Percentiles rank a stretch among this genome's conserved stretches.
These are phyloP conservation scores for Entomortierella parvispora DNA, from an alignment of 192 early-diverging fungal genomes.

Conservation along the genomic window DNA sequence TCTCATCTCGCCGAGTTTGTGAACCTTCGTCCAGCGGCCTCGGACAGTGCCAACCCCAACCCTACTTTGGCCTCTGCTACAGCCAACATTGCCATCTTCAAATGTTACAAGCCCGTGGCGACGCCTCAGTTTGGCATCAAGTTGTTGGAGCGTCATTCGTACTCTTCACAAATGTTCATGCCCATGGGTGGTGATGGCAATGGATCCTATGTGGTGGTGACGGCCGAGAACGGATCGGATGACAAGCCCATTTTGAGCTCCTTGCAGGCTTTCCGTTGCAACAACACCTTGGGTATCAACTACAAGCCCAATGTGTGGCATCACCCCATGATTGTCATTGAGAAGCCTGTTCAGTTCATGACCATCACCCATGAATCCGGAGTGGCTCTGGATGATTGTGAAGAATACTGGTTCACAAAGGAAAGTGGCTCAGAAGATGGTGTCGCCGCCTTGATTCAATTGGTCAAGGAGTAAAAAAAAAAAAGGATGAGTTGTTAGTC, in stretches of 20 bases:
- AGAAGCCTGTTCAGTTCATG: conserved; percentile 54
- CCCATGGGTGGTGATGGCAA: conserved; percentile 73
- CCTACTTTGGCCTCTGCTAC: conserved; percentile 70
- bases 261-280: conserved; percentile 78
- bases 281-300: conserved; percentile 79
- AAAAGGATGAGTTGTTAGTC: too few species aligned
- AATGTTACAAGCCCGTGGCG: conserved; percentile 54
- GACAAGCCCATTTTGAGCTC: conserved; percentile 80
- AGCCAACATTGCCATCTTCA: conserved; percentile 52
- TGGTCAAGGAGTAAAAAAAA: neutral
- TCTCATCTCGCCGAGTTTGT: conserved; percentile 72
- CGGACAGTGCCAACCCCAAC: conserved; percentile 49
- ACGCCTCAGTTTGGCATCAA: conserved; percentile 70
- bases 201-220: conserved; percentile 45
- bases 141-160: conserved; percentile 87
- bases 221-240: conserved; percentile 53
- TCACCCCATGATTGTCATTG: conserved; percentile 86
- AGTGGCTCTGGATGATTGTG: conserved; percentile 78
- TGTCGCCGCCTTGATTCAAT: conserved; percentile 37
- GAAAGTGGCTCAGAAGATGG: conserved; percentile 45
- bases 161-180: conserved; percentile 89
- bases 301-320: conserved; percentile 90
- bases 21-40: conserved; percentile 59
- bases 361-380: conserved; percentile 79
- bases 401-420: conserved; percentile 63